Conservation (phyloP, 257 asterid species). For the Solanum sparsipilum region DNA sequence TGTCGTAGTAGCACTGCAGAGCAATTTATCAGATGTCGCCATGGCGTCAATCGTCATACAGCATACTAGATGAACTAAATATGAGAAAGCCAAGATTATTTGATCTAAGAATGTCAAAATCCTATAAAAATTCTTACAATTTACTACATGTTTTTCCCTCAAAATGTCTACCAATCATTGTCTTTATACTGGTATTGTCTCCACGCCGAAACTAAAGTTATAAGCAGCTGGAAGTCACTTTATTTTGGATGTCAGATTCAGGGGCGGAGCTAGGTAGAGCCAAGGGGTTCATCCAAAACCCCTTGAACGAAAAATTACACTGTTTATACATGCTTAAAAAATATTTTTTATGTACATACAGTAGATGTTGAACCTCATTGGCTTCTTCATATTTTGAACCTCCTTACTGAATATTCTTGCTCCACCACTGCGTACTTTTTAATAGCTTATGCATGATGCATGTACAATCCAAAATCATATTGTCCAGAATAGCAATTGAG, state of each 20-base stretch:
- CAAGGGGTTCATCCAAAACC: neutral
- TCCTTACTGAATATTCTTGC: neutral
- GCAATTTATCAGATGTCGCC: neutral
- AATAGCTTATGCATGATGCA: neutral
- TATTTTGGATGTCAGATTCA: neutral
- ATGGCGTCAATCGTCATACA: neutral
- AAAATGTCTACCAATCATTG: neutral
- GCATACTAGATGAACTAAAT: neutral
- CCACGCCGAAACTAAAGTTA: neutral
- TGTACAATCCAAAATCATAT: neutral
- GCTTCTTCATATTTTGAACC: neutral
- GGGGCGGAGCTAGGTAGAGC: neutral
- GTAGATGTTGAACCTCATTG: neutral
- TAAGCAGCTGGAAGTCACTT: neutral
- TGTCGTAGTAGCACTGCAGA: constrained; percentile 84
- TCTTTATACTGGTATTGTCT: neutral
- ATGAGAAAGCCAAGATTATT: neutral
- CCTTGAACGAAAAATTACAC: neutral
- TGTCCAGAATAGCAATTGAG: neutral
- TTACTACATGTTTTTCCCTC: neutral
- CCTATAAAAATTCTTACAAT: neutral
- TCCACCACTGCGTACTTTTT: neutral
- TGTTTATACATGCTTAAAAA: too few relatives aligned
- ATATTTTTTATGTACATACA: too few relatives aligned
- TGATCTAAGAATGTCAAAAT: neutral